Conservation (phyloP, 2,329 filamentous ascomycete species). For the Sporothrix pseudoabietina region DNA sequence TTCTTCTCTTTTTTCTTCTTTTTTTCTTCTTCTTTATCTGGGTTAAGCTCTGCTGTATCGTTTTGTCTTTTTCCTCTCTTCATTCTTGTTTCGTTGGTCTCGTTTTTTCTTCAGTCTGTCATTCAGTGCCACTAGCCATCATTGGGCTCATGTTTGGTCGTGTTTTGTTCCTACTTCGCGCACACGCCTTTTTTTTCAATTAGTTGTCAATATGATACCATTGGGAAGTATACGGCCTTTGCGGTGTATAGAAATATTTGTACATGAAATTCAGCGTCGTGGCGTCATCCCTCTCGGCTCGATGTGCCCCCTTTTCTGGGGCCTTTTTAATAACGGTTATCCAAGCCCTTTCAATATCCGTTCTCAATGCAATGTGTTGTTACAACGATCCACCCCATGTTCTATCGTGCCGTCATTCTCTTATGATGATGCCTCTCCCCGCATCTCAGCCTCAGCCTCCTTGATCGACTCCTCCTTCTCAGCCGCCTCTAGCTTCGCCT, state of each 20-base stretch:
- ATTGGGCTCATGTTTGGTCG: not conserved
- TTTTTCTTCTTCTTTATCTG: not conserved
- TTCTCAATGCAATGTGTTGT: conserved; percentile 19
- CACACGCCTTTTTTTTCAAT: no score
- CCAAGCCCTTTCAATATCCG: not conserved
- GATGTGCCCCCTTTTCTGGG: not conserved
- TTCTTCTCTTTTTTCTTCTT: not conserved
- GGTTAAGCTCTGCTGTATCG: not conserved
- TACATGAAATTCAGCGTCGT: conserved; percentile 26
- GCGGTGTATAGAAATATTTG: conserved; percentile 14
- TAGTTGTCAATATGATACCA: not conserved
- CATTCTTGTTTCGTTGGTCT: not conserved
- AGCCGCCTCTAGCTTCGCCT: conserved; percentile 10
- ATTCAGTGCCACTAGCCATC: not conserved
- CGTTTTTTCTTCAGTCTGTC: not conserved
- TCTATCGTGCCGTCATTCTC: not conserved
- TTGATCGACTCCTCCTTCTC: conserved; percentile 15
- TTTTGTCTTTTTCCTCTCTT: not conserved
- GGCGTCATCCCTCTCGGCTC: conserved; percentile 23
- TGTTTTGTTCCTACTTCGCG: not conserved
- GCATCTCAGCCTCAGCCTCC: conserved; percentile 26
- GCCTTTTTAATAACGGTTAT: not conserved
- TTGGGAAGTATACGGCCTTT: conserved; percentile 16
- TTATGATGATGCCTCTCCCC: conserved; percentile 18
- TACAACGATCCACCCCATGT: not conserved